Percentiles rank a stretch among this genome's conserved stretches.
Evolutionary conservation across 2,329 filamentous ascomycete species (phyloP).

Genomic region (Penicillium sp.): DNA sequence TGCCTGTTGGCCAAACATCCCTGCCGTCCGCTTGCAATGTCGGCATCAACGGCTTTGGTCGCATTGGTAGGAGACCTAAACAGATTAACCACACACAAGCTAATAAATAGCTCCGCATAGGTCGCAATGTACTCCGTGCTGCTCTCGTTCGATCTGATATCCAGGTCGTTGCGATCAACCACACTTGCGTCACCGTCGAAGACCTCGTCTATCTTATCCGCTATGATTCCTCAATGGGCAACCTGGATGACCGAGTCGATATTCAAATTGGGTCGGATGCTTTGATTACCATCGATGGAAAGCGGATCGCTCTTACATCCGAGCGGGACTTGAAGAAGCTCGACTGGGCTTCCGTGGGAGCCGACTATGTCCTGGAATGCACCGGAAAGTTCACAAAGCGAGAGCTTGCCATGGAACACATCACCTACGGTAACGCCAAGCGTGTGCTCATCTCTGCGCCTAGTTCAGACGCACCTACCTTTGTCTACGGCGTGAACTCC

Average conservation of each 20-base stretch:
- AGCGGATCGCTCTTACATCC: conserved; percentile 25
- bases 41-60: conserved; percentile 95
- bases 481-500: conserved; percentile 34
- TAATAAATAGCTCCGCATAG: conserved; percentile 6
- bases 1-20: conserved; percentile 12
- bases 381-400: conserved; percentile 66
- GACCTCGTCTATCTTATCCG: conserved; percentile 32
- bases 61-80: conserved; percentile 62
- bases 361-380: conserved; percentile 31
- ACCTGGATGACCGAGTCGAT: conserved; percentile 94
- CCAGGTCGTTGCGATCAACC: conserved; percentile 31
- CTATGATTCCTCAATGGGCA: conserved; percentile 58
- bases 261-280: conserved; percentile 89
- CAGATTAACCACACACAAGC: not conserved
- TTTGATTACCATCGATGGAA: conserved; percentile 53
- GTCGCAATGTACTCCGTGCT: conserved; percentile 64
- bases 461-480: conserved; percentile 69
- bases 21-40: conserved; percentile 56
- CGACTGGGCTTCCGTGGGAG: conserved; percentile 27
- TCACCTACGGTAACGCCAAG: conserved; percentile 79
- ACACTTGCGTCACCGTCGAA: conserved; percentile 29
- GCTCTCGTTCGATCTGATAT: conserved; percentile 24
- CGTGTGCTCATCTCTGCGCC: conserved; percentile 66
- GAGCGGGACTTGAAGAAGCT: conserved; percentile 30
- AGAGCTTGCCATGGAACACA: conserved; percentile 82